Conservation (phyloP, 768 basidiomycete species). For the Phanerochaete carnosa region DNA sequence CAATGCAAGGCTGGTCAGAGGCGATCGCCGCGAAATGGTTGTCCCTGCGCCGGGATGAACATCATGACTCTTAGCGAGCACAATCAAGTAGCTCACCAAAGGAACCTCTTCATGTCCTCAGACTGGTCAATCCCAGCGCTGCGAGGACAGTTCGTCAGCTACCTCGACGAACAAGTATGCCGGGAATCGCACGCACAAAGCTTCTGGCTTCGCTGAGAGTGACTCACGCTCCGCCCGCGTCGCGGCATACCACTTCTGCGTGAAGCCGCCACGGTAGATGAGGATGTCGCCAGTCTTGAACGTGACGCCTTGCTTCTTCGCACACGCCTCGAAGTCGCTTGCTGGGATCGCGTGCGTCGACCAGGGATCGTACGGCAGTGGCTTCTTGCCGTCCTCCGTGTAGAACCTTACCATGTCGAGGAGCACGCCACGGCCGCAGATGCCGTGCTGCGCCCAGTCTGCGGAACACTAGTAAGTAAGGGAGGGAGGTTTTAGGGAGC, state of each 20-base stretch:
- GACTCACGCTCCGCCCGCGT: slow-evolving; percentile 43
- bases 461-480: neutral
- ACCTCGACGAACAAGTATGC: neutral
- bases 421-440: slow-evolving; percentile 65
- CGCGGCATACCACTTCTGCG: slow-evolving; percentile 46
- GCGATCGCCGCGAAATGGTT: slow-evolving; percentile 72
- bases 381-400: slow-evolving; percentile 31
- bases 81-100: slow-evolving; percentile 46
- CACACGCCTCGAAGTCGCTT: slow-evolving; percentile 54
- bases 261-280: slow-evolving; percentile 60
- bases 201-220: slow-evolving; percentile 41
- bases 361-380: slow-evolving; percentile 65
- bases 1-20: slow-evolving; percentile 64
- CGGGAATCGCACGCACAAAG: slow-evolving; percentile 28
- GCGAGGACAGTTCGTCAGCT: neutral
- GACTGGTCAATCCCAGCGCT: slow-evolving; percentile 62
- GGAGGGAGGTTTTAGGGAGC: neutral
- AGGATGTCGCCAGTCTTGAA: slow-evolving; percentile 62
- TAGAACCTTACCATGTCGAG: slow-evolving; percentile 60
- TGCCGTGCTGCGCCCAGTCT: slow-evolving; percentile 74
- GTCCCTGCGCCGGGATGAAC: slow-evolving; percentile 41
- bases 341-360: slow-evolving; percentile 49
- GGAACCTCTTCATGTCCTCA: slow-evolving; percentile 67
- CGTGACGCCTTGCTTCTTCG: slow-evolving; percentile 53
- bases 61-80: neutral